Evolutionary conservation across 2,329 filamentous ascomycete genomes (phyloP).

Genomic region (Epichloe uncinata): DNA sequence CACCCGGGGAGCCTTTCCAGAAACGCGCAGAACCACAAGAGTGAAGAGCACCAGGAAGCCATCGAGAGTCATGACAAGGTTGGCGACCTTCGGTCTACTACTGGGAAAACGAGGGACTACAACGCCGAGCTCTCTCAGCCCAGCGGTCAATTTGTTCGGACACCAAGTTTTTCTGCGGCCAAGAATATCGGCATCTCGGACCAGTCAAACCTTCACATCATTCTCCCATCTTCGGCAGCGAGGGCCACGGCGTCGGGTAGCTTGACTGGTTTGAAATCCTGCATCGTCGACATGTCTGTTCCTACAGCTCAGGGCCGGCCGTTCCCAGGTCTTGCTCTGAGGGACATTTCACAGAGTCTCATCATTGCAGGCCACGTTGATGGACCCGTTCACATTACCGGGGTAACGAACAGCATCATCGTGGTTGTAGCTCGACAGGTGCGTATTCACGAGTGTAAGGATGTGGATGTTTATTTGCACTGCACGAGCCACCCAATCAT

Average conservation of each 20-base stretch:
- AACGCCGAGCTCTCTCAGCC: slow-evolving; percentile 40
- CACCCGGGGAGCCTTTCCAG: slow-evolving; percentile 22
- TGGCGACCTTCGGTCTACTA: slow-evolving; percentile 20
- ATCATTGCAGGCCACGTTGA: slow-evolving; percentile 66
- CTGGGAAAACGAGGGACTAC: slow-evolving; percentile 33
- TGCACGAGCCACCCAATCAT: slow-evolving; percentile 83
- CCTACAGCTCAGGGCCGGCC: slow-evolving; percentile 43
- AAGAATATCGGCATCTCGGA: slow-evolving; percentile 51
- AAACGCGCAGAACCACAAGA: slow-evolving; percentile 11
- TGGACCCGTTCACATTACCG: slow-evolving; percentile 75
- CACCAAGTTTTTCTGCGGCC: slow-evolving; percentile 50
- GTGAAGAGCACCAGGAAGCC: slow-evolving; percentile 5
- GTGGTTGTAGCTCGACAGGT: slow-evolving; percentile 78
- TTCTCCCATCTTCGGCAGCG: slow-evolving; percentile 57
- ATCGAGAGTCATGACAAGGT: slow-evolving; percentile 21
- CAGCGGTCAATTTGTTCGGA: slow-evolving; percentile 31
- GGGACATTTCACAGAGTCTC: slow-evolving; percentile 55
- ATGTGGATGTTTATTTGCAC: slow-evolving; percentile 73
- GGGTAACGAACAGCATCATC: slow-evolving; percentile 56
- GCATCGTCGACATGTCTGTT: slow-evolving; percentile 69
- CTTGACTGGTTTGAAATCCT: slow-evolving; percentile 53
- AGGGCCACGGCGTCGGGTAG: slow-evolving; percentile 61
- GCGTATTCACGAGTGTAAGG: slow-evolving; percentile 74
- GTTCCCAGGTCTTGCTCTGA: slow-evolving; percentile 57
- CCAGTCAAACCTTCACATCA: slow-evolving; percentile 59